phyloP scores from a whole-genome alignment of 2,329 filamentous ascomycete genomes.

The Cladosporium sp. region DNA sequence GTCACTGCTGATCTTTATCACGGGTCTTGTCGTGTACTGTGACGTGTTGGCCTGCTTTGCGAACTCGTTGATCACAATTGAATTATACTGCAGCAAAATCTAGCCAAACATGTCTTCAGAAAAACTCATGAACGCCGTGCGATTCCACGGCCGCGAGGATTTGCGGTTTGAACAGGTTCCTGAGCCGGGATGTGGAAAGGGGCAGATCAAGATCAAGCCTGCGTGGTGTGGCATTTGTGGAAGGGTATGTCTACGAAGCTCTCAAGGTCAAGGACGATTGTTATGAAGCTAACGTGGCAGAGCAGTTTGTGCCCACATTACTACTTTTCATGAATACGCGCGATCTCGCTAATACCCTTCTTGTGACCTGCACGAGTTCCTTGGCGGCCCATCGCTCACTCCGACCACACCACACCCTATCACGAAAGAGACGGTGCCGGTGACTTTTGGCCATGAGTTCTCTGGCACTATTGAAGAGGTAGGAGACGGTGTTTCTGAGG shows the following conservation, averaged over 20 bases:
- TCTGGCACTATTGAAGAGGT: constrained; percentile 50
- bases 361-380: constrained; percentile 32
- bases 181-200: constrained; percentile 29
- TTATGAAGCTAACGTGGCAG: background rate
- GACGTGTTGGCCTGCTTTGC: too few relatives aligned
- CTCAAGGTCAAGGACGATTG: background rate
- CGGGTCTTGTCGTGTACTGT: too few relatives aligned
- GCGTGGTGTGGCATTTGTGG: constrained; percentile 35
- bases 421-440: constrained; percentile 48
- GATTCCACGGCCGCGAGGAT: constrained; percentile 36
- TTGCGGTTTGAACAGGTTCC: constrained; percentile 33
- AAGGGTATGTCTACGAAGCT: constrained; percentile 6
- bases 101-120: background rate
- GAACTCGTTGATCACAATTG: too few relatives aligned
- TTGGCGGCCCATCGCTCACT: constrained; percentile 36
- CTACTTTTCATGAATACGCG: background rate
- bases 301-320: background rate
- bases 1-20: too few relatives aligned
- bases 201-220: constrained; percentile 35
- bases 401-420: constrained; percentile 52
- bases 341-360: background rate
- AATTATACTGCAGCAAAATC: too few relatives aligned
- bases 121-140: constrained; percentile 33
- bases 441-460: constrained; percentile 54
- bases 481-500: constrained; percentile 44